phyloP scores from a whole-genome alignment of 306 rosid species.

The Sphenostylis stenocarpa region DNA sequence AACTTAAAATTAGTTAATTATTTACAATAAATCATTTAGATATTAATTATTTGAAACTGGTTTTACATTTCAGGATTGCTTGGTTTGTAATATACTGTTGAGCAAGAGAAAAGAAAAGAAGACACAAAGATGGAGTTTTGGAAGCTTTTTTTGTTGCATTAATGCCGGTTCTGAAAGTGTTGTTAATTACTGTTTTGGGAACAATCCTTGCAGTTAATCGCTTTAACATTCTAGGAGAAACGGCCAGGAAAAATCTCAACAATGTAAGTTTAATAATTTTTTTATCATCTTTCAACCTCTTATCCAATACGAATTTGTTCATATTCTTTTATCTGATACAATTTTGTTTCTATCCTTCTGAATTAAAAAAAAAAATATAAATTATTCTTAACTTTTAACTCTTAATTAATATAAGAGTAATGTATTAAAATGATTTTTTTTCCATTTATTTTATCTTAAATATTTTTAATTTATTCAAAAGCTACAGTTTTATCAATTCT shows the following conservation, averaged over 20 bases:
- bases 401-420: too few species aligned
- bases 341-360: too few species aligned
- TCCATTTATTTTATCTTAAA: background rate
- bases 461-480: background rate
- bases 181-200: conserved; percentile 42
- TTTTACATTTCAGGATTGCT: background rate
- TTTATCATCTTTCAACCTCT: too few species aligned
- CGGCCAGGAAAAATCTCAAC: conserved; percentile 40
- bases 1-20: too few species aligned
- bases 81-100: background rate
- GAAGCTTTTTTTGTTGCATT: conserved; percentile 48
- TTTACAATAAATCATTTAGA: background rate
- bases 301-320: too few species aligned
- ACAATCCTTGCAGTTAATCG: conserved; percentile 39
- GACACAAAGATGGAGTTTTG: conserved; percentile 34
- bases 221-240: conserved; percentile 30
- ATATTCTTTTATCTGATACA: too few species aligned
- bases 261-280: conserved; percentile 25
- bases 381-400: too few species aligned
- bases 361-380: too few species aligned
- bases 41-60: background rate
- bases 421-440: too few species aligned
- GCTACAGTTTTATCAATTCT: background rate
- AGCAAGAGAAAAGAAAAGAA: background rate
- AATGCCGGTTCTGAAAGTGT: conserved; percentile 44